Conservation (phyloP, 1,139 yeast species). For the Sugiyamaella sp. region DNA sequence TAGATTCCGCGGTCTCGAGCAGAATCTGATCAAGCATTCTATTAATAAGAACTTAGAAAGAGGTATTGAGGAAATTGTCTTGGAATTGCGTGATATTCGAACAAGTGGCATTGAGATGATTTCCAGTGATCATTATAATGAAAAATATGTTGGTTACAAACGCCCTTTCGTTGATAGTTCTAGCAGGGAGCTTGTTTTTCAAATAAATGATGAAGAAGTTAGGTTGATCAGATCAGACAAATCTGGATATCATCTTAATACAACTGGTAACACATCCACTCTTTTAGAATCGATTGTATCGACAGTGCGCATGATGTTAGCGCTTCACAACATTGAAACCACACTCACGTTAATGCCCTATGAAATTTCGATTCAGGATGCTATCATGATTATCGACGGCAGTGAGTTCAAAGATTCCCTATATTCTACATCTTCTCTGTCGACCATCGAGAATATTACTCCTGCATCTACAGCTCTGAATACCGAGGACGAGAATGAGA, state of each 20-base stretch:
- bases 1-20: constrained; percentile 74
- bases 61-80: constrained; percentile 56
- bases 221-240: constrained; percentile 17
- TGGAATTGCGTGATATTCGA: constrained; percentile 39
- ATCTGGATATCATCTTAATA: constrained; percentile 15
- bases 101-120: constrained; percentile 14
- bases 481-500: not conserved
- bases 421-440: not conserved
- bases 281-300: not conserved
- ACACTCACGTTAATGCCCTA: constrained; percentile 7
- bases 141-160: constrained; percentile 45
- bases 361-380: constrained; percentile 14
- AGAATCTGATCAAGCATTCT: constrained; percentile 58
- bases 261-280: constrained; percentile 1
- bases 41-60: constrained; percentile 57
- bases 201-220: constrained; percentile 46
- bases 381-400: constrained; percentile 25
- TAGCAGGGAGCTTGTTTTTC: constrained; percentile 56
- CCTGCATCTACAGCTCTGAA: not conserved
- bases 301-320: constrained; percentile 10
- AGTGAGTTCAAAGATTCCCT: constrained; percentile 5
- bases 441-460: not conserved
- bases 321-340: constrained; percentile 5
- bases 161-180: constrained; percentile 62
- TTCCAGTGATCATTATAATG: constrained; percentile 3